phyloP scores from a whole-genome alignment of 805 yeast genomes.

The Yamadazyma kitorensis region DNA sequence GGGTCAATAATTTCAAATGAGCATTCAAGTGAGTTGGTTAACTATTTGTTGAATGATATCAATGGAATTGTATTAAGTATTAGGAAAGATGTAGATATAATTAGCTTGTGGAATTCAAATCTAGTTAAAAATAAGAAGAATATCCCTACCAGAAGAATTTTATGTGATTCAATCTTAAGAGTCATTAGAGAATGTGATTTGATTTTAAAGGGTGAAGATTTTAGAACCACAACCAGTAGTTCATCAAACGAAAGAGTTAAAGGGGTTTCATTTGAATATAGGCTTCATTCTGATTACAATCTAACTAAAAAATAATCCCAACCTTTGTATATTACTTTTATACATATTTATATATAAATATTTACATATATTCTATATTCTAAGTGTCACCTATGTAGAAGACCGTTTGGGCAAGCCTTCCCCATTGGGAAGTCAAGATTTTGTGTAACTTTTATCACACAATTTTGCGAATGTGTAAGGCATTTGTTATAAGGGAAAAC shows the following conservation, averaged over 20 bases:
- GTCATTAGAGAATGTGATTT: conserved; percentile 48
- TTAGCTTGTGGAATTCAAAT: conserved; percentile 62
- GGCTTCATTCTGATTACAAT: conserved; percentile 40
- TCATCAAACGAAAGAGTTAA: conserved; percentile 42
- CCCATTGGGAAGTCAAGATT: neutral
- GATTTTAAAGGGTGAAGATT: conserved; percentile 35
- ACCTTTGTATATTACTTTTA: no score
- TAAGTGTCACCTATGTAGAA: no score
- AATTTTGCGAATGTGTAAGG: no score
- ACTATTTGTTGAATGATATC: conserved; percentile 46
- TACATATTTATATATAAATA: neutral
- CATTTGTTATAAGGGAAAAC: no score
- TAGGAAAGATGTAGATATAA: conserved; percentile 56
- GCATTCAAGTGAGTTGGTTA: conserved; percentile 31
- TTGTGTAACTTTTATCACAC: no score
- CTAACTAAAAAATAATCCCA: no score
- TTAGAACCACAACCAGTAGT: conserved; percentile 31
- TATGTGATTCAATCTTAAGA: conserved; percentile 46
- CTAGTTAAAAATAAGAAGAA: conserved; percentile 24
- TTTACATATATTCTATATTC: neutral
- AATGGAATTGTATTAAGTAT: conserved; percentile 60
- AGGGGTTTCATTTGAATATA: conserved; percentile 47
- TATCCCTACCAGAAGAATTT: conserved; percentile 29
- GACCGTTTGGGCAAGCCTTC: neutral
- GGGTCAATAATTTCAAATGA: conserved; percentile 46